Conservation (phyloP, 768 basidiomycete genomes). For the Pholiota molesta region DNA sequence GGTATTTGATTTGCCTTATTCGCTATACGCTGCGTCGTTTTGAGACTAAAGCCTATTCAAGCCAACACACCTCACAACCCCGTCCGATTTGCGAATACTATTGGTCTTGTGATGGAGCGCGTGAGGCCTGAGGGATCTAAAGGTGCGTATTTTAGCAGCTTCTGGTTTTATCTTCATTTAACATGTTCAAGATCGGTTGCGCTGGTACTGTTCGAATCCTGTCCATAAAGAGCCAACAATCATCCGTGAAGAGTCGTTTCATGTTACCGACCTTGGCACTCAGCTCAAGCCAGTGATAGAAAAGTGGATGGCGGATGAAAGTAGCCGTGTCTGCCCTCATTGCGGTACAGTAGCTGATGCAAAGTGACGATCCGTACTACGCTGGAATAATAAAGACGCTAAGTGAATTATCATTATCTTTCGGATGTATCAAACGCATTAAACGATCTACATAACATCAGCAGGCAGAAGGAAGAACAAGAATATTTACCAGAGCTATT, state of each 20-base stretch:
- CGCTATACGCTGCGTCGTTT: neutral
- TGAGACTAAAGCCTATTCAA: constrained; percentile 28
- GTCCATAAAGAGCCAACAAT: constrained; percentile 48
- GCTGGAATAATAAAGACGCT: neutral
- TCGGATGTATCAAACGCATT: neutral
- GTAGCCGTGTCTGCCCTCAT: constrained; percentile 65
- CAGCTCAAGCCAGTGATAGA: constrained; percentile 93
- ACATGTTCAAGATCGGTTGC: constrained; percentile 72
- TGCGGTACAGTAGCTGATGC: constrained; percentile 60
- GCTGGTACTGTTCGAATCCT: constrained; percentile 85
- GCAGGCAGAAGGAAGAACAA: neutral
- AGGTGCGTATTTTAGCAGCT: constrained; percentile 45
- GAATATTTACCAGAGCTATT: neutral
- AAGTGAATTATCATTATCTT: neutral
- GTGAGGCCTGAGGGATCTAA: constrained; percentile 73
- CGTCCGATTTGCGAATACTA: constrained; percentile 85
- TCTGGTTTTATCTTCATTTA: neutral
- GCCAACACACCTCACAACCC: constrained; percentile 98
- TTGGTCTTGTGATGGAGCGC: constrained; percentile 91
- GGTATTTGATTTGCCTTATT: constrained; percentile 46
- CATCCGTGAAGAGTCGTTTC: constrained; percentile 73
- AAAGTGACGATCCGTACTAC: constrained; percentile 28
- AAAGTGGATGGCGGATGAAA: constrained; percentile 72
- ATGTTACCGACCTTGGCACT: constrained; percentile 88
- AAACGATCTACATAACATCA: neutral